Base-by-base conservation (phyloP, 2,329 filamentous ascomycete species). In the Fusarium concolor region DNA sequence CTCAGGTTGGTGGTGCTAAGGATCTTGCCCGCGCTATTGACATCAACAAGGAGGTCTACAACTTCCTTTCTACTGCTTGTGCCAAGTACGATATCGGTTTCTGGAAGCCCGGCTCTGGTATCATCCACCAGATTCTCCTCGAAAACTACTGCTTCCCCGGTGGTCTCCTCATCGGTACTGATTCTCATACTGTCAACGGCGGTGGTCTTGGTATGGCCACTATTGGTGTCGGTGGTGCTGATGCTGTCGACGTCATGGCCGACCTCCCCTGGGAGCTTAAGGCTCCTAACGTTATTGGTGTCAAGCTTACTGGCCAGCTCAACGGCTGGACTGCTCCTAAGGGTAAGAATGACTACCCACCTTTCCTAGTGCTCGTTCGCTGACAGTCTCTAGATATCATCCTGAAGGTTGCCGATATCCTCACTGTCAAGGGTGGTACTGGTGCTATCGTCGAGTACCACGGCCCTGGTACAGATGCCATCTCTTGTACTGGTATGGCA, bases 1-100 rank as follows among this genome's bases (percentile, higher is more conserved):
- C 95, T 66, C 95, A 98, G 84, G 80, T 95, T 76, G 96, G 96
- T 79, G 94, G 94, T 75, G 89, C 86, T 70, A 96, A 97, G 89
- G 96, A 99, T 92, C 86, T 98, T 81, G 91, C 89, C 66, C 90
- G 95, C 77, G 96, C 96, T 76, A 86, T 95, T 77, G 88, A 90
- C 75, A 97, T 97, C 85, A 98, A 98, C 90, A 97, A 96, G 88
- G 95, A 98, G 83, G 96, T 99, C 75, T 99, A 98, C 85, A 92
- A 98, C 84, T 99, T 99, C 88, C 85, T 99, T 79, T 89, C 94
- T 66, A 90, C 90, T 68, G 92, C 95, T 71, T 98, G 95, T 81
- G 94, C 94, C 78, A 99, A 98, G 87, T 99, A 98, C 88, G 95
- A 98, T 88, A 98, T 98, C 81, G 96, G 96, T 86, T 98, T 98